phyloP scores from a whole-genome alignment of 179 eudicot genomes.

The Sideroxylon spinosum region DNA sequence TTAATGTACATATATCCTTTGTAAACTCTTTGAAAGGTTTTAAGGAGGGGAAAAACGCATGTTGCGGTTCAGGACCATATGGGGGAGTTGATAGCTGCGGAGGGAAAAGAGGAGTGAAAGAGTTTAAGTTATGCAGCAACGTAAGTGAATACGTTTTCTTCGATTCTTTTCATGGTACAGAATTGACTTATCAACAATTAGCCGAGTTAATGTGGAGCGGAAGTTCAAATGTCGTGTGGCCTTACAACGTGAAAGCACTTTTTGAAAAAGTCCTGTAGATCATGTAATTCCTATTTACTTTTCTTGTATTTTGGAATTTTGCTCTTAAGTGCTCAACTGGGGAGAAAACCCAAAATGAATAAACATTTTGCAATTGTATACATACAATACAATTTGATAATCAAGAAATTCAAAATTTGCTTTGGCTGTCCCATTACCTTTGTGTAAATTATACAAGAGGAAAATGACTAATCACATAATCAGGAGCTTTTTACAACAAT shows the following conservation, averaged over 20 bases:
- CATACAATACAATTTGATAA: too few species aligned
- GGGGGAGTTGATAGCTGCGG: conserved; percentile 43
- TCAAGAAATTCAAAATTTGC: too few species aligned
- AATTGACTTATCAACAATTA: conserved; percentile 28
- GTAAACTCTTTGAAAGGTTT: conserved; percentile 28
- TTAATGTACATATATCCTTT: too few species aligned
- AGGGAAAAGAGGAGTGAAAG: conserved; percentile 30
- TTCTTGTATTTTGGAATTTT: too few species aligned
- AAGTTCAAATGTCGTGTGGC: conserved; percentile 9
- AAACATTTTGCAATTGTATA: too few species aligned
- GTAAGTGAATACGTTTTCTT: conserved; percentile 36
- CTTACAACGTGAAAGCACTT: conserved; percentile 18
- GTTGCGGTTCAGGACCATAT: conserved; percentile 43
- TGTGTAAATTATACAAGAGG: too few species aligned
- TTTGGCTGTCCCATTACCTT: too few species aligned
- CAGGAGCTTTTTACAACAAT: too few species aligned
- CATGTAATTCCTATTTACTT: too few species aligned
- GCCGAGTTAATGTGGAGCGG: conserved; percentile 43
- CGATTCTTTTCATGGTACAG: conserved; percentile 42
- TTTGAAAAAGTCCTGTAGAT: background rate
- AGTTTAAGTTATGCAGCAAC: conserved; percentile 34
- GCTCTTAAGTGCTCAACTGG: too few species aligned
- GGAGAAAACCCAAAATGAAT: too few species aligned
- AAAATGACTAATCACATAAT: too few species aligned
- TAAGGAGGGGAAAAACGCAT: conserved; percentile 39